Conservation (phyloP, 1,284 basidiomycete species). For the Sphagnurus paluster region DNA sequence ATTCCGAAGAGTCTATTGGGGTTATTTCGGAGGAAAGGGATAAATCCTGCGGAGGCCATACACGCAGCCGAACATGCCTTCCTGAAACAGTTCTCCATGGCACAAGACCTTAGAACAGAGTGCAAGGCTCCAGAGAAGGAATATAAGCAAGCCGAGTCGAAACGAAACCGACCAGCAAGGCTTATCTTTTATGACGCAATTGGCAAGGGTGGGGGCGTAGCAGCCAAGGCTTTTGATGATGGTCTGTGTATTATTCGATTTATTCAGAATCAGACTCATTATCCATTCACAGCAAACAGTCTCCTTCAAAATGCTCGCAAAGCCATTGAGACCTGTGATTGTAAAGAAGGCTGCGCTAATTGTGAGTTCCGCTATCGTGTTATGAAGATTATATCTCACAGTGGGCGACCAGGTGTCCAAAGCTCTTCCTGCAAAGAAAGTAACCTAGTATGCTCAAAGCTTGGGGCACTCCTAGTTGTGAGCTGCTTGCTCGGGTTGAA, state of each 20-base stretch:
- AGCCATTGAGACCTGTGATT: conserved; percentile 67
- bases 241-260: conserved; percentile 41
- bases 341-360: conserved; percentile 69
- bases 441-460: conserved; percentile 68
- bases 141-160: conserved; percentile 57
- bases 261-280: conserved; percentile 4
- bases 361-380: conserved; percentile 50
- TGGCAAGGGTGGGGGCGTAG: conserved; percentile 71
- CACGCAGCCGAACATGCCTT: conserved; percentile 87
- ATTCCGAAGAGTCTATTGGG: conserved; percentile 58
- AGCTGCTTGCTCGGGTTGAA: conserved; percentile 57
- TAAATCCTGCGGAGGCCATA: conserved; percentile 73
- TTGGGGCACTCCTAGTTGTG: conserved; percentile 71
- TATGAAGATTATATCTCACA: conserved; percentile 4
- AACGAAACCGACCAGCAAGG: conserved; percentile 75
- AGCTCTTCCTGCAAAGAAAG: conserved; percentile 63
- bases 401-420: conserved; percentile 51
- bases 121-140: conserved; percentile 85
- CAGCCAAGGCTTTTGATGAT: conserved; percentile 83
- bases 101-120: conserved; percentile 78
- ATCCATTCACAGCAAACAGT: conserved; percentile 47
- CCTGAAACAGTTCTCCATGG: conserved; percentile 75
- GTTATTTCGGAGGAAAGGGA: conserved; percentile 56
- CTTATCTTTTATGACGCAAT: conserved; percentile 83
- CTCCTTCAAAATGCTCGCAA: conserved; percentile 66